Percentiles rank a stretch among this genome's conserved stretches.
Conservation (phyloP, 257 asterid species). For the Linderniella brevidens region DNA sequence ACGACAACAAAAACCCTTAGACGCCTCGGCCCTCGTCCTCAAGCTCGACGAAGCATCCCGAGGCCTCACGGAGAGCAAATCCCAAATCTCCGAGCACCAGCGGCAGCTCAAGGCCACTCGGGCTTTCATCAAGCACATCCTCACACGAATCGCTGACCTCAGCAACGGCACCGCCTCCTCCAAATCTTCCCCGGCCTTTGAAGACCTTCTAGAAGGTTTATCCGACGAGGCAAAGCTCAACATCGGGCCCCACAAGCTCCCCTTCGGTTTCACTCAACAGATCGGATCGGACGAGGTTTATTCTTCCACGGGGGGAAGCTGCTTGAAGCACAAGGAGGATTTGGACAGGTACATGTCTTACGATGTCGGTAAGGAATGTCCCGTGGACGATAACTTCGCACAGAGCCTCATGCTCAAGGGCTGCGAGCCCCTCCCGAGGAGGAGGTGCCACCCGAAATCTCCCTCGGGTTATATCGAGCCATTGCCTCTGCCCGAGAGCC, state of each 20-base stretch:
- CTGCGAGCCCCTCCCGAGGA: conserved; percentile 41
- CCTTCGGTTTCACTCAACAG: conserved; percentile 22
- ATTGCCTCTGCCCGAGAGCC: conserved; percentile 24
- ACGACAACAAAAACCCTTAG: conserved; percentile 4
- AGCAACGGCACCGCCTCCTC: neutral
- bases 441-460: conserved; percentile 46
- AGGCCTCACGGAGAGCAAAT: conserved; percentile 15
- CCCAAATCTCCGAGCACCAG: conserved; percentile 13
- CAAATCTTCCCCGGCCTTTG: neutral
- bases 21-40: conserved; percentile 13
- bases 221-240: conserved; percentile 28
- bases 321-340: conserved; percentile 25
- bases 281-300: conserved; percentile 24
- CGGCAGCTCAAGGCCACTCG: conserved; percentile 22
- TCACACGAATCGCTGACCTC: conserved; percentile 10
- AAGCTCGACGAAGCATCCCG: conserved; percentile 19
- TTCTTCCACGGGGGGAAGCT: conserved; percentile 31
- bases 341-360: conserved; percentile 25
- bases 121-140: conserved; percentile 11
- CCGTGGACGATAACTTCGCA: conserved; percentile 28
- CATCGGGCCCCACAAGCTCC: conserved; percentile 35
- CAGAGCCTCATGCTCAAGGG: conserved; percentile 35
- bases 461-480: conserved; percentile 29
- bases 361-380: conserved; percentile 24
- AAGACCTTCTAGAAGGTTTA: conserved; percentile 12